Percentiles rank a stretch among this genome's conserved stretches.
These are phyloP conservation scores for Narthecium ossifragum DNA, from an alignment of 106 monocot species.

Conservation along the genomic window DNA sequence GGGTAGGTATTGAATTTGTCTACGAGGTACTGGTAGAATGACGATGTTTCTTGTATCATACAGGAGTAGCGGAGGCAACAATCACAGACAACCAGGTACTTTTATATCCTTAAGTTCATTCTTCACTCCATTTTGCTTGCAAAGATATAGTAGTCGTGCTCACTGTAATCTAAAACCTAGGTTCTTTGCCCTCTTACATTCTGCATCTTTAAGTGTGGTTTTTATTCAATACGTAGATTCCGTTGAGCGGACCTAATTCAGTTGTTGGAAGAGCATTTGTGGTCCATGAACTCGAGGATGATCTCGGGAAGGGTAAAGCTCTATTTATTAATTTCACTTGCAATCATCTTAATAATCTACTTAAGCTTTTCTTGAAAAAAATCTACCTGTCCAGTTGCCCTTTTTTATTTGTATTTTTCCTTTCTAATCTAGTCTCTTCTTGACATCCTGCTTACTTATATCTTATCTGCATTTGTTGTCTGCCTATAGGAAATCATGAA, in stretches of 20 bases:
- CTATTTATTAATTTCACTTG: too few species aligned
- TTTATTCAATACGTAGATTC: slow-evolving; percentile 34
- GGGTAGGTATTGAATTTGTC: neutral
- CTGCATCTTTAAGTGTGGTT: too few species aligned
- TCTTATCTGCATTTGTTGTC: neutral
- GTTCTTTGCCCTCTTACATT: too few species aligned
- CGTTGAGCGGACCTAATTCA: slow-evolving; percentile 65
- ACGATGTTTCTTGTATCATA: too few species aligned
- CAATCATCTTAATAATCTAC: too few species aligned
- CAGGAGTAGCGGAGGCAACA: slow-evolving; percentile 79
- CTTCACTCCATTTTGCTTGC: too few species aligned
- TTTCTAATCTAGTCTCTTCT: neutral
- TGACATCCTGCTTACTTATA: neutral
- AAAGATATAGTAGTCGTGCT: too few species aligned
- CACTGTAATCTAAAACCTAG: too few species aligned
- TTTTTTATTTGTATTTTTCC: neutral
- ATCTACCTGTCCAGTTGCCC: too few species aligned
- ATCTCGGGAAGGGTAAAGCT: slow-evolving; percentile 75
- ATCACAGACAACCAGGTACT: slow-evolving; percentile 76
- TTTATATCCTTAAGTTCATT: neutral
- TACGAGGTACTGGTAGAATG: neutral
- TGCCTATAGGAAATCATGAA: slow-evolving; percentile 66
- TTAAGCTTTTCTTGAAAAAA: too few species aligned
- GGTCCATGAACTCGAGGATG: slow-evolving; percentile 86
- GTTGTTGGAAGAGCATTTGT: slow-evolving; percentile 91